Percentiles rank a stretch among this genome's conserved stretches.
phyloP scores from a whole-genome alignment of 2,329 filamentous ascomycete genomes.

The Sporothrix sp. region DNA sequence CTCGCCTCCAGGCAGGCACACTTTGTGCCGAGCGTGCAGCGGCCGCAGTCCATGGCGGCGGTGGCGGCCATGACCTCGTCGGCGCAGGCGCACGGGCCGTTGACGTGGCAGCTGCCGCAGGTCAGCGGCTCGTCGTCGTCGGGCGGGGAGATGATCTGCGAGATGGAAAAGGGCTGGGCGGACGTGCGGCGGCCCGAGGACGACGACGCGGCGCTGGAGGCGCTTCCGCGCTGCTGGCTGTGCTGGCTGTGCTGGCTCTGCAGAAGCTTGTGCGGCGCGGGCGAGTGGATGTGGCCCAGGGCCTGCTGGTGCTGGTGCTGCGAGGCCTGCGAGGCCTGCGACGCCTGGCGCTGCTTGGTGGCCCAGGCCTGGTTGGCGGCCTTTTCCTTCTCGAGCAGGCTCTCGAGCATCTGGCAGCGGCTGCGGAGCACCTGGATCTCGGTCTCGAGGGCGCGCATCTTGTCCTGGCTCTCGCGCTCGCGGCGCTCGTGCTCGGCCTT shows the following conservation, averaged over 20 bases:
- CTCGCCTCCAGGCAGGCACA: constrained; percentile 52
- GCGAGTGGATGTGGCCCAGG: constrained; percentile 11
- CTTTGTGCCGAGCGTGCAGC: constrained; percentile 51
- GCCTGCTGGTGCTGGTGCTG: constrained; percentile 10
- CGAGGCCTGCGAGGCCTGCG: constrained; percentile 9
- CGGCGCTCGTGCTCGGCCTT: constrained; percentile 47
- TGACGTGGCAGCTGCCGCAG: constrained; percentile 48
- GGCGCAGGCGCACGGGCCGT: constrained; percentile 47
- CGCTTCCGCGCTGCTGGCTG: constrained; percentile 16
- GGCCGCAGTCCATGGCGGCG: constrained; percentile 51
- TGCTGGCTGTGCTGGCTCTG: no score
- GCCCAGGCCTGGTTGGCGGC: constrained; percentile 18
- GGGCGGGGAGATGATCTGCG: constrained; percentile 47
- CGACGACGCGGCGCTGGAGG: constrained; percentile 23
- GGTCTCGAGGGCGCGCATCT: constrained; percentile 49
- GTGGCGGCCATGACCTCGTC: constrained; percentile 46
- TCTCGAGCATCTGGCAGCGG: constrained; percentile 53
- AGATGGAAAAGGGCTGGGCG: constrained; percentile 42
- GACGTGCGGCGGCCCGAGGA: constrained; percentile 23
- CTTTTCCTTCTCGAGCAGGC: constrained; percentile 48
- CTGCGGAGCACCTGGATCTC: constrained; percentile 57
- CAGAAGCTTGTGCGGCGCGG: constrained; percentile 11
- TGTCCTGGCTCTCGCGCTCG: constrained; percentile 48
- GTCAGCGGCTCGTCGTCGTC: constrained; percentile 35
- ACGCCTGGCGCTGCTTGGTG: constrained; percentile 13